These are phyloP conservation scores for Aotearoamyces nothofagi DNA, from an alignment of 2,329 filamentous ascomycete species.

Conservation along the genomic window DNA sequence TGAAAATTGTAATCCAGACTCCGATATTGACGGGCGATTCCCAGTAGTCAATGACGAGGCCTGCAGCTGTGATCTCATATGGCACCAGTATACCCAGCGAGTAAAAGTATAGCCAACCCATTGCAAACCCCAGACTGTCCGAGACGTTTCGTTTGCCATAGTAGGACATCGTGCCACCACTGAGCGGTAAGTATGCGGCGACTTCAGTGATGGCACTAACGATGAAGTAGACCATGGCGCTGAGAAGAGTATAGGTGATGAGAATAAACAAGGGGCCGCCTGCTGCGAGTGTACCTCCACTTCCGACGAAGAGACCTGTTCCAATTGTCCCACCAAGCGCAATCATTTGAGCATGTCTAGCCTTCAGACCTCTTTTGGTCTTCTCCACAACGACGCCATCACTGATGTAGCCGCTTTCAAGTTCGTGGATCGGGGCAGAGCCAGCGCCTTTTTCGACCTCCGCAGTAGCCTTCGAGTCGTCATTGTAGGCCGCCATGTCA, in stretches of 20 bases:
- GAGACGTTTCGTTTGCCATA: slow-evolving; percentile 30
- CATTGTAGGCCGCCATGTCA: no score
- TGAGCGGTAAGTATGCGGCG: slow-evolving; percentile 82
- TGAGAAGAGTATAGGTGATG: slow-evolving; percentile 66
- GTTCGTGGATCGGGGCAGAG: no score
- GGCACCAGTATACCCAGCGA: slow-evolving; percentile 20
- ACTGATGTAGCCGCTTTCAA: no score
- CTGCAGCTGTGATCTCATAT: slow-evolving; percentile 24
- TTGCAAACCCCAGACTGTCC: slow-evolving; percentile 26
- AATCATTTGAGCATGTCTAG: slow-evolving; percentile 90
- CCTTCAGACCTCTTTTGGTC: slow-evolving; percentile 40
- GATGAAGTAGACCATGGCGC: slow-evolving; percentile 78
- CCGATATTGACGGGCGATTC: slow-evolving; percentile 23
- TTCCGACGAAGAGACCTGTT: slow-evolving; percentile 80
- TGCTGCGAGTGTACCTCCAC: slow-evolving; percentile 50
- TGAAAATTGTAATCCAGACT: slow-evolving; percentile 25
- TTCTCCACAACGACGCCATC: no score
- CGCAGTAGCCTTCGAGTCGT: no score
- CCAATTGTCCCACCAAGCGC: slow-evolving; percentile 87
- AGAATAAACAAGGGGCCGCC: slow-evolving; percentile 69
- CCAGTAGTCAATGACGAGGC: slow-evolving; percentile 28
- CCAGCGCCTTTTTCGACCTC: no score
- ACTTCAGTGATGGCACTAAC: slow-evolving; percentile 87
- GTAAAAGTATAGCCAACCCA: slow-evolving; percentile 25
- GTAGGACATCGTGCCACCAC: slow-evolving; percentile 55